Conservation (phyloP, 2,329 filamentous ascomycete genomes). For the Sporothrix sp. region DNA sequence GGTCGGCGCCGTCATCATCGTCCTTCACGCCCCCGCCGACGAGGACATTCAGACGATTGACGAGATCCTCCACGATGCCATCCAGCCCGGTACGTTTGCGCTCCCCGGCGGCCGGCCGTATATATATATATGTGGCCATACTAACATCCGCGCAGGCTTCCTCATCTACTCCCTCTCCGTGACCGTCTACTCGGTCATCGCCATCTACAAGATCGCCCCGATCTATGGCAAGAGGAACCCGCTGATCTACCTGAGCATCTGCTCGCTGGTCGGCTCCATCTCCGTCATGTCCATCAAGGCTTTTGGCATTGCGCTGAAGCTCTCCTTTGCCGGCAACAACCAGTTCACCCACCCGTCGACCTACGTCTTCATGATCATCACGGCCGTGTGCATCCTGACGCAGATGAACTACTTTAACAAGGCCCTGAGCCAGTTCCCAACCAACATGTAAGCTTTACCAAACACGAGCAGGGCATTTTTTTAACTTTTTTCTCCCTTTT, state of each 20-base stretch:
- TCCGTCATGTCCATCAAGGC: constrained; percentile 99
- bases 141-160: constrained; percentile 54
- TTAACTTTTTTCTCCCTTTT: neutral
- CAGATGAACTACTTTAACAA: constrained; percentile 99
- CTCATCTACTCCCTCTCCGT: constrained; percentile 76
- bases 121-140: too few relatives aligned
- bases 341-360: constrained; percentile 93
- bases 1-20: constrained; percentile 93
- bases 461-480: too few relatives aligned
- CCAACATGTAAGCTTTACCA: constrained; percentile 95
- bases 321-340: constrained; percentile 87
- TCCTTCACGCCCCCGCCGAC: constrained; percentile 91
- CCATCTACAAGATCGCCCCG: constrained; percentile 94
- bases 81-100: constrained; percentile 79
- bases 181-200: constrained; percentile 72
- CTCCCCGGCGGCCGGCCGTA: too few relatives aligned
- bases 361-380: constrained; percentile 94
- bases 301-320: constrained; percentile 93
- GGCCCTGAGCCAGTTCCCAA: constrained; percentile 89
- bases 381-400: constrained; percentile 84
- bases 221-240: constrained; percentile 90
- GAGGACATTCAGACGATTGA: constrained; percentile 86
- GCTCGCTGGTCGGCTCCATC: constrained; percentile 90
- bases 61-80: constrained; percentile 79
- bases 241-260: constrained; percentile 93